Base-by-base conservation (phyloP, 371 early-diverging fungal genomes). In the Mucor racemosus region DNA sequence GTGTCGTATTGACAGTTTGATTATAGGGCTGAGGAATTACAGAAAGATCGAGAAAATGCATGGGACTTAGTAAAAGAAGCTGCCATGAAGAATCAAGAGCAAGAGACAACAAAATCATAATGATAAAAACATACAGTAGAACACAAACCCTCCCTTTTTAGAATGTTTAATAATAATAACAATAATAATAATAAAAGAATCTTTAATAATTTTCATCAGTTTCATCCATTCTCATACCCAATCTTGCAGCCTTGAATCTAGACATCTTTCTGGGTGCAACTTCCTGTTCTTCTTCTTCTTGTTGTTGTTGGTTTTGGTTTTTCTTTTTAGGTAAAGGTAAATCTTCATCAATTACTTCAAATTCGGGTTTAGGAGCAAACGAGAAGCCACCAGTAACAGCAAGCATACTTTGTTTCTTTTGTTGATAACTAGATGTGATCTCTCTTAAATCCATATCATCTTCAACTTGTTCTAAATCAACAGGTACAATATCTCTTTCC, bases 391-490 rank as follows among this genome's bases (percentile, higher is more conserved):
- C 83, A 17, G 78, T 78, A 3, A 72, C 64, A 31, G 83, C 83
- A 19, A 80, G 41, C 46, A 82, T 66, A 13, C 69, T 71, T 26
- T 76, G 71, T 41, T 79, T 58, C 38, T 72, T 77, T 11, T 64
- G 69, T 19, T 83, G 75, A 64, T 83, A 79, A 5, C 26, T 69
- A 5, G 72, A 42, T 5, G 69, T 67, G 34, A 76, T 82, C 70
- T 87, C 86, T 39, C 80, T 72, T 42, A 85, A 64, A 63, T 86
- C 79, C 88, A 88, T 86, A 38, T 88, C 86, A 9, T 84, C 84
- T 62, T 86, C 85, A 10, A 85, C 76, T 46, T 81, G 71, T 15
- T 88, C 86, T 33, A 82, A 58, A 61, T 88, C 82, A 4, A 86
- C 75, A 14, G 79, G 68, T 7, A 75, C 82, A n/a, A 76, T 74